Percentiles rank a stretch among this genome's conserved stretches.
Conservation (phyloP, 2,329 filamentous ascomycete genomes). For the Fusarium lyarnte region DNA sequence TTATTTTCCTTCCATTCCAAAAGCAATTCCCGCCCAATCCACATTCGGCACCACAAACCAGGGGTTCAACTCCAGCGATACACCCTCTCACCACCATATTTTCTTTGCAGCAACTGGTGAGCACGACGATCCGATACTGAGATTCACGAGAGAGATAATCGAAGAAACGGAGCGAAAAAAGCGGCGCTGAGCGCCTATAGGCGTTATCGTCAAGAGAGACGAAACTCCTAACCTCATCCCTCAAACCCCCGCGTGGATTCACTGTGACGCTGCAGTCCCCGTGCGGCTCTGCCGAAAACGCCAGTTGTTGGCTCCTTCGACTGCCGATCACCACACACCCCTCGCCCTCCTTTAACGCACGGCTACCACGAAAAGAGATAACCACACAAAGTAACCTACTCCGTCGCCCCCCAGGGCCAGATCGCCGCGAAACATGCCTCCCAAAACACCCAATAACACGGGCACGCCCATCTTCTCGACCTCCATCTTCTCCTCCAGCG, state of each 20-base stretch:
- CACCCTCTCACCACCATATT: neutral
- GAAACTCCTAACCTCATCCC: neutral
- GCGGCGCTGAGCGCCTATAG: conserved; percentile 5
- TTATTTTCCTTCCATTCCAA: conserved; percentile 26
- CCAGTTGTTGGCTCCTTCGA: conserved; percentile 11
- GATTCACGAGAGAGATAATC: neutral
- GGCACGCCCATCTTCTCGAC: conserved; percentile 50
- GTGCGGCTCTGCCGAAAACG: conserved; percentile 23
- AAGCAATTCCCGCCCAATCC: conserved; percentile 11
- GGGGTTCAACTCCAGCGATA: conserved; percentile 16
- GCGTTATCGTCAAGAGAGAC: neutral
- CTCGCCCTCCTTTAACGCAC: conserved; percentile 13
- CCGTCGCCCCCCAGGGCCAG: neutral
- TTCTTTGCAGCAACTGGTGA: neutral
- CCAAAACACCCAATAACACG: conserved; percentile 41
- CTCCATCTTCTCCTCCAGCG: conserved; percentile 48
- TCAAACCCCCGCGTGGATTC: neutral
- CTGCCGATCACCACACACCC: conserved; percentile 24
- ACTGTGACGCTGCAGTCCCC: conserved; percentile 19
- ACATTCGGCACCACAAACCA: conserved; percentile 18
- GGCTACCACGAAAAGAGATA: neutral
- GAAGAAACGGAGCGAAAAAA: neutral
- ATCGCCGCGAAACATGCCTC: conserved; percentile 28
- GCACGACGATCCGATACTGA: neutral
- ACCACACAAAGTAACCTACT: neutral